Evolutionary conservation across 2,329 filamentous ascomycete genomes (phyloP).

Genomic region (Aspergillus ruber): DNA sequence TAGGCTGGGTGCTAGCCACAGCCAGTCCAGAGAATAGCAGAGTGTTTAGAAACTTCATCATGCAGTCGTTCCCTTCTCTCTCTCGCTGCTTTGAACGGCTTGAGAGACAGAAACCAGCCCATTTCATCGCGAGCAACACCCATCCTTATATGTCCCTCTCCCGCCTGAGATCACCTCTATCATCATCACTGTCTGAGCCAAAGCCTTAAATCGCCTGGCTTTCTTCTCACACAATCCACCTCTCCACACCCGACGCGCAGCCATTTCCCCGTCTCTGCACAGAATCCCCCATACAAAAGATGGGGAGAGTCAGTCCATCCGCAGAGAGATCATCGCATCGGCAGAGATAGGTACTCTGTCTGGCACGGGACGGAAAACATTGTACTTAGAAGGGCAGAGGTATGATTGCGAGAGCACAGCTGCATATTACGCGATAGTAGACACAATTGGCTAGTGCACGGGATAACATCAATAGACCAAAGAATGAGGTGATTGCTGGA

Average conservation of each 20-base stretch:
- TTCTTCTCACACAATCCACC: background rate
- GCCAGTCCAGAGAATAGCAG: conserved; percentile 10
- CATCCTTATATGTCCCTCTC: background rate
- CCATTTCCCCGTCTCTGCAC: background rate
- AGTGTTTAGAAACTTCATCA: conserved; percentile 7
- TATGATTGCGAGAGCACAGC: background rate
- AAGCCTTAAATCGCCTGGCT: background rate
- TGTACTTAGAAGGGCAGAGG: background rate
- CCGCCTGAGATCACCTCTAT: background rate
- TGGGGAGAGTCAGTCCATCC: background rate
- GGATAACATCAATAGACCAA: background rate
- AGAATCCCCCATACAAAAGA: background rate
- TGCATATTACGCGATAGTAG: background rate
- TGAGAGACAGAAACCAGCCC: background rate
- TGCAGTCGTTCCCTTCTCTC: background rate
- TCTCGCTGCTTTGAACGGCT: background rate
- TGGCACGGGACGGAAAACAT: background rate
- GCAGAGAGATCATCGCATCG: background rate
- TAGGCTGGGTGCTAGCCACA: conserved; percentile 32
- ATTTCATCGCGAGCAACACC: background rate
- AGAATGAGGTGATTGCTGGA: background rate
- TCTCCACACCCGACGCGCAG: background rate
- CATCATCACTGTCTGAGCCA: background rate
- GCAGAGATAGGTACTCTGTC: background rate
- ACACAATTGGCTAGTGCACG: background rate